phyloP scores from a whole-genome alignment of 768 basidiomycete genomes.

The Suillus americanus region DNA sequence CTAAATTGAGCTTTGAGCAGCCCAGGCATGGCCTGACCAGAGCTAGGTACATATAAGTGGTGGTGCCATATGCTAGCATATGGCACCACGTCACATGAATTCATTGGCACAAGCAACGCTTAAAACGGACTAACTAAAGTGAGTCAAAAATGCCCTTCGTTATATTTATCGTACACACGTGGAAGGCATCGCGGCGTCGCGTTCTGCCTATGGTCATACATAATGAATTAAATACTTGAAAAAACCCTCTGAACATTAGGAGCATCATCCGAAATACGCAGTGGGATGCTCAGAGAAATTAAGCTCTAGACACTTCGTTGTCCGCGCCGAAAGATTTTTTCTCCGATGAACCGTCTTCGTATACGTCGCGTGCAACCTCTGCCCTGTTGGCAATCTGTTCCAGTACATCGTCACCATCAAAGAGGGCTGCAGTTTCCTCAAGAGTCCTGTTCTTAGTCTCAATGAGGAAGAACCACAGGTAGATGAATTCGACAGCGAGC shows the following conservation, averaged over 20 bases:
- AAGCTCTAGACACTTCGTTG: conserved; percentile 4
- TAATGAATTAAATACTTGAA: conserved; percentile 1
- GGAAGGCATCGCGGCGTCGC: not conserved
- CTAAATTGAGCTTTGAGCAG: too few species aligned
- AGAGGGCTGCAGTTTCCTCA: conserved; percentile 80
- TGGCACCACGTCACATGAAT: not conserved
- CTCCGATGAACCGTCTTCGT: conserved; percentile 20
- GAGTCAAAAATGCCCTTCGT: not conserved
- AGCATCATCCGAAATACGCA: not conserved
- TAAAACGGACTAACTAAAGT: not conserved
- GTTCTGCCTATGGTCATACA: conserved; percentile 5
- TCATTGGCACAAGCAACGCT: not conserved
- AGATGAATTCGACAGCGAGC: conserved; percentile 65
- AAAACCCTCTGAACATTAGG: not conserved
- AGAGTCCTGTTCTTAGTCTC: conserved; percentile 75
- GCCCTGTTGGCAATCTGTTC: conserved; percentile 32
- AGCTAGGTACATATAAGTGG: not conserved
- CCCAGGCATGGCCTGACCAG: not conserved
- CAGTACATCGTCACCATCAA: conserved; percentile 66
- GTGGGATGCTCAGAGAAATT: not conserved
- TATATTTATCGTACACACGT: conserved; percentile 6
- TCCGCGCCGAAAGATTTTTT: conserved; percentile 15
- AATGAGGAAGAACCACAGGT: conserved; percentile 64
- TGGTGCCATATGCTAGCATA: too few species aligned
- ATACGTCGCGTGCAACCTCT: conserved; percentile 16